Evolutionary conservation across 441 rosid genomes (phyloP).

Genomic region (Gossypium lobatum): DNA sequence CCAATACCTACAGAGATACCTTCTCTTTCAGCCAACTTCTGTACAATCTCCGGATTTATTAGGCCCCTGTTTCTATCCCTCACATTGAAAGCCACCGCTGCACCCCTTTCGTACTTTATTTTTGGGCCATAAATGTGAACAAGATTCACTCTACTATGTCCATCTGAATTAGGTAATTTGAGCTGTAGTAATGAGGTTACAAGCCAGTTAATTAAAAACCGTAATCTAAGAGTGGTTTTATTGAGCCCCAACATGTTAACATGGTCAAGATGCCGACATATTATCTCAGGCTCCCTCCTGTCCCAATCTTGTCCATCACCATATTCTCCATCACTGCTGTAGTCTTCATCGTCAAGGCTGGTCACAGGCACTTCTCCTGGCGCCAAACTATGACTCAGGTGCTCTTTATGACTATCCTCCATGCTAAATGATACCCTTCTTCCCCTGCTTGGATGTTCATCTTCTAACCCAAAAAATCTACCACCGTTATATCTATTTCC

Average conservation of each 20-base stretch:
- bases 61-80: conserved; percentile 63
- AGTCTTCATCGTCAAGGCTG: conserved; percentile 63
- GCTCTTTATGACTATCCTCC: conserved; percentile 57
- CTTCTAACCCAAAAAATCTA: conserved; percentile 69
- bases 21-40: conserved; percentile 85
- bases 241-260: conserved; percentile 88
- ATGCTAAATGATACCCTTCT: conserved; percentile 84
- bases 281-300: conserved; percentile 78
- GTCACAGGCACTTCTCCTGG: conserved; percentile 60
- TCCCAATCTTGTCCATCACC: conserved; percentile 74
- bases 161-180: conserved; percentile 51
- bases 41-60: conserved; percentile 77
- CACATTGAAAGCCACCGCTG: conserved; percentile 91
- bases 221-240: conserved; percentile 66
- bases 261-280: conserved; percentile 79
- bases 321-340: conserved; percentile 69
- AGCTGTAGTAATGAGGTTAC: conserved; percentile 88
- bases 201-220: conserved; percentile 95
- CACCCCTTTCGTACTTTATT: conserved; percentile 95
- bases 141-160: conserved; percentile 50
- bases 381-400: conserved; percentile 38
- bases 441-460: conserved; percentile 74
- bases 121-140: conserved; percentile 95
- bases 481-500: conserved; percentile 59
- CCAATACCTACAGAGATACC: conserved; percentile 86